Percentiles rank a stretch among this genome's conserved stretches.
These are phyloP conservation scores for Chimonanthus praecox DNA, from an alignment of 164 flowering plant species.

Conservation along the genomic window DNA sequence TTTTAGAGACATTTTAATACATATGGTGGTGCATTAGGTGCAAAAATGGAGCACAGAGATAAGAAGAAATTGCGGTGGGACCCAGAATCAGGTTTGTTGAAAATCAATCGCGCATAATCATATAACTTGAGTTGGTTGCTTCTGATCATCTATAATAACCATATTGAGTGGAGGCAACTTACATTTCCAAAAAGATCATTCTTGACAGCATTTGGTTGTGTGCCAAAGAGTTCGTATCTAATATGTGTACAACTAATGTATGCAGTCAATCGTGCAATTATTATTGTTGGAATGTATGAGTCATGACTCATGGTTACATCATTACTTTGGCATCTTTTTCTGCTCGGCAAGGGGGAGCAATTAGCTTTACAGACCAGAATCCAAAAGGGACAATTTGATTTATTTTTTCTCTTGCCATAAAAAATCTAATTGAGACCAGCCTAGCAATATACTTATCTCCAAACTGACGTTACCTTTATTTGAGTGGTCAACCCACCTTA, in stretches of 20 bases:
- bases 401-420: too few relatives aligned
- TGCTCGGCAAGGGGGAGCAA: neutral
- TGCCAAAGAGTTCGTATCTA: neutral
- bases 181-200: neutral
- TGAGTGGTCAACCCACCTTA: too few relatives aligned
- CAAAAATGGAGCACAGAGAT: conserved; percentile 15
- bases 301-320: neutral
- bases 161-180: neutral
- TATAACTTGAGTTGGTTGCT: neutral
- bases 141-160: neutral
- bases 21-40: conserved; percentile 22
- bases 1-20: neutral
- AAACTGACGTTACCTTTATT: too few relatives aligned
- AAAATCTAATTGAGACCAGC: too few relatives aligned
- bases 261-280: neutral
- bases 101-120: neutral
- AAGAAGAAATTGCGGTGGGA: conserved; percentile 39
- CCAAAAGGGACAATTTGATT: too few relatives aligned
- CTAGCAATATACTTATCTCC: too few relatives aligned
- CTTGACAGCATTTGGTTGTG: neutral
- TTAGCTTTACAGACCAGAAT: neutral
- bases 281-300: neutral
- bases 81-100: conserved; percentile 35
- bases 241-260: neutral
- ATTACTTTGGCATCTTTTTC: neutral